These are phyloP conservation scores for Pseudogymnoascus sp. DNA, from an alignment of 2,329 filamentous ascomycete genomes.

Conservation along the genomic window DNA sequence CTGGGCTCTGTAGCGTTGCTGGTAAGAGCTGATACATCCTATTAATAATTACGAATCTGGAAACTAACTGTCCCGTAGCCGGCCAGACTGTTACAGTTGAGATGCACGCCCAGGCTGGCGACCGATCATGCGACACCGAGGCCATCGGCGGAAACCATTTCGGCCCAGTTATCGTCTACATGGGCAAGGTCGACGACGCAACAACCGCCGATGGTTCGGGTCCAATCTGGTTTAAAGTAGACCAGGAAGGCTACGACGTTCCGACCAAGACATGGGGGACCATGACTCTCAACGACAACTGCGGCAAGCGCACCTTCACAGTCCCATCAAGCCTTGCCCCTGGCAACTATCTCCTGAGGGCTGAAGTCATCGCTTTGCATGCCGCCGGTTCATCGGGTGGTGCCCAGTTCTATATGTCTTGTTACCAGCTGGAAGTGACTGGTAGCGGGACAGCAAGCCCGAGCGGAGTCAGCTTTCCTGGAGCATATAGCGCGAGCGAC, in stretches of 20 bases:
- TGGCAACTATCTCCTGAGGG: conserved; percentile 48
- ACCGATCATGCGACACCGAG: conserved; percentile 41
- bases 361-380: conserved; percentile 48
- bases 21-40: conserved; percentile 13
- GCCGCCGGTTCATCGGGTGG: conserved; percentile 35
- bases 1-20: conserved; percentile 23
- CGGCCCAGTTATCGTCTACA: conserved; percentile 37
- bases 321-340: conserved; percentile 45
- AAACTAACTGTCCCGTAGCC: conserved; percentile 43
- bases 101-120: conserved; percentile 48
- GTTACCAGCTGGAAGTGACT: conserved; percentile 40
- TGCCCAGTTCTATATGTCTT: conserved; percentile 35
- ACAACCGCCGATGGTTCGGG: conserved; percentile 37
- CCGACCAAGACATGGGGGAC: conserved; percentile 18
- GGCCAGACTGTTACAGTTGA: conserved; percentile 41
- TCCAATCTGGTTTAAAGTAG: conserved; percentile 46
- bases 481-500: conserved; percentile 40
- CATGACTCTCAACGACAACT: conserved; percentile 21
- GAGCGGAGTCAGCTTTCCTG: conserved; percentile 38
- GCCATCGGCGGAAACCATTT: conserved; percentile 42
- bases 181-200: conserved; percentile 42
- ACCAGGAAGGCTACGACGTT: conserved; percentile 21
- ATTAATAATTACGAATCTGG: conserved; percentile 34
- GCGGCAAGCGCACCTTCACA: conserved; percentile 42
- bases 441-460: conserved; percentile 37